Conservation (phyloP, 2,329 filamentous ascomycete species). For the Diaporthe amygdali region DNA sequence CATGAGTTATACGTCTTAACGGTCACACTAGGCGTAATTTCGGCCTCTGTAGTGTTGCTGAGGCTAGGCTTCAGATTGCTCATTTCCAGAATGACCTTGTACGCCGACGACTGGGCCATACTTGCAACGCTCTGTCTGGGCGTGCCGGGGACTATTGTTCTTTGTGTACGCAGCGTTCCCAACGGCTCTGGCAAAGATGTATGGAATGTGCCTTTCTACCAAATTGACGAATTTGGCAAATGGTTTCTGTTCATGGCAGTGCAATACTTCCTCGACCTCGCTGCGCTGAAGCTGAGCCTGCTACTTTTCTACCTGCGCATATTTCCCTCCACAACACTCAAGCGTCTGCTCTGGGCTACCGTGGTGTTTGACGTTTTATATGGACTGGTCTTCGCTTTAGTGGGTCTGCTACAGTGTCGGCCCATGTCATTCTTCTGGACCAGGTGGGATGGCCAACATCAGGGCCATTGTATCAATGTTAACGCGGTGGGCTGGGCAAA, state of each 20-base stretch:
- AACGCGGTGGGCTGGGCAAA: conserved; percentile 47
- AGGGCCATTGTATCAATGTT: conserved; percentile 46
- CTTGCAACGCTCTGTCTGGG: conserved; percentile 19
- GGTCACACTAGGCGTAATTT: conserved; percentile 13
- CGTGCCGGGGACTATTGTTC: conserved; percentile 25
- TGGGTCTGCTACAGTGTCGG: conserved; percentile 42
- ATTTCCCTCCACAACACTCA: conserved; percentile 5
- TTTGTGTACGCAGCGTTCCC: conserved; percentile 3
- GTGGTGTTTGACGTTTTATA: neutral
- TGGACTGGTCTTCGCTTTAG: conserved; percentile 38
- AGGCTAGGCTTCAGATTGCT: conserved; percentile 26
- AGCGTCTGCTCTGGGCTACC: conserved; percentile 12
- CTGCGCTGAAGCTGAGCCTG: conserved; percentile 16
- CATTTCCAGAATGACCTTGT: conserved; percentile 14
- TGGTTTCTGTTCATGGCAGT: conserved; percentile 33
- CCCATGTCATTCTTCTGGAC: conserved; percentile 47
- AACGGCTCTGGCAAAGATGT: conserved; percentile 35
- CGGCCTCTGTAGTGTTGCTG: neutral
- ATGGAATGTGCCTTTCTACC: conserved; percentile 32
- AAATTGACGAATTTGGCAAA: conserved; percentile 32
- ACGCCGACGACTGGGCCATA: conserved; percentile 28
- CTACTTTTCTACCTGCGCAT: conserved; percentile 24
- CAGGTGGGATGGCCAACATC: conserved; percentile 44
- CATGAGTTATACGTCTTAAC: neutral
- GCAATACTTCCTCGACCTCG: conserved; percentile 21